Evolutionary conservation across 2,329 filamentous ascomycete species (phyloP).

Genomic region (Helicocarpus griseus): DNA sequence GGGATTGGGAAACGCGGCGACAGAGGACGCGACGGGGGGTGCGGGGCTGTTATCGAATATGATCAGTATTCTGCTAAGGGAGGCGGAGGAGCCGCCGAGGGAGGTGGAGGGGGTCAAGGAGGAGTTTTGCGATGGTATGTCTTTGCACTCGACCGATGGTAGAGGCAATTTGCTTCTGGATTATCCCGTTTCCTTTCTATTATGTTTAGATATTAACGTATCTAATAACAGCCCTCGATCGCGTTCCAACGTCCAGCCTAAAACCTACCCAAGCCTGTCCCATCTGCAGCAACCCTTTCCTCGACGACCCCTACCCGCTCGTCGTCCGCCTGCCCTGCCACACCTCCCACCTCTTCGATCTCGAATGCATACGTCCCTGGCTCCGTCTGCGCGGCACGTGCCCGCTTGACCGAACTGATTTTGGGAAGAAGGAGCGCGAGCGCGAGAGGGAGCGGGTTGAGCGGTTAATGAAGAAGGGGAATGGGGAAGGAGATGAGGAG

Average conservation of each 20-base stretch:
- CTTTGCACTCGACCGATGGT: background rate
- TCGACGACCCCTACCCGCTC: slow-evolving; percentile 55
- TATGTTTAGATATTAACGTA: background rate
- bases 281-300: slow-evolving; percentile 51
- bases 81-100: slow-evolving; percentile 49
- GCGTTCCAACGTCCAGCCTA: slow-evolving; percentile 47
- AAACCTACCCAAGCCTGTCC: slow-evolving; percentile 46
- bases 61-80: slow-evolving; percentile 45
- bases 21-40: slow-evolving; percentile 17
- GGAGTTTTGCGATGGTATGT: slow-evolving; percentile 46
- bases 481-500: slow-evolving; percentile 28
- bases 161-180: background rate
- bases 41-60: slow-evolving; percentile 41
- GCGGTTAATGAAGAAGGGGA: slow-evolving; percentile 39
- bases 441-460: slow-evolving; percentile 42
- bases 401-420: slow-evolving; percentile 50
- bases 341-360: slow-evolving; percentile 51
- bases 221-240: slow-evolving; percentile 40
- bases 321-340: slow-evolving; percentile 55
- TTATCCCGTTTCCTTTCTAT: background rate
- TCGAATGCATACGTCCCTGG: slow-evolving; percentile 58
- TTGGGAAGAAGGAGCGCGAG: slow-evolving; percentile 46
- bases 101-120: slow-evolving; percentile 54
- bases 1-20: slow-evolving; percentile 22
- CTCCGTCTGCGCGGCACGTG: slow-evolving; percentile 55